Evolutionary conservation across 2,329 filamentous ascomycete species (phyloP), one percentile per base, ranked within the genome.

Genomic region (Fusarium compactum): DNA sequence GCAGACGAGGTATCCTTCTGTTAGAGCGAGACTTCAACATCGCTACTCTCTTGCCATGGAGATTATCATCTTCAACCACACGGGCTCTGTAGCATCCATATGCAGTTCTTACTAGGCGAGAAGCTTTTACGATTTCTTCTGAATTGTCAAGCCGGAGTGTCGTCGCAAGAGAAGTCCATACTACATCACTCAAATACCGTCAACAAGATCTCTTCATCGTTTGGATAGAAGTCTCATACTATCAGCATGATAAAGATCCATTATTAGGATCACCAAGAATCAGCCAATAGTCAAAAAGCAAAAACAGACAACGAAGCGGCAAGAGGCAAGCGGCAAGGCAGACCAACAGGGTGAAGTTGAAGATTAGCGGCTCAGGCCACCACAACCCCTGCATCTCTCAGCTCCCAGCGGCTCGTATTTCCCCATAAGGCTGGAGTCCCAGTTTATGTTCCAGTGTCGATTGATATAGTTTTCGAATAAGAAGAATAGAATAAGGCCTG

Each of bases 61-160:
- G 22, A n/a, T 27, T 15, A 14, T 27, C 24, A 27, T 10, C 25
- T 10, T 27, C 8, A 10, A 27, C 10, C 8, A 3, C 25, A 27
- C 25, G 4, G 4, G 8, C 25, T 27, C 9, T 27, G 4, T 7
- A 3, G 10, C 2, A 27, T 9, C 25, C 10, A 10, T 27, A 27
- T 27, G 10, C 9, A 27, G 7, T 10, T 27, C 25, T 27, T 10
- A 18, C 8, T 5, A 34, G 4, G 15, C 10, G 15, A 18, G 32
- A 38, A 18, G 32, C 3, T 18, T 38, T 16, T n/a, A n/a, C 9
- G 16, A 6, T 0, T 11, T n/a, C 0, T 4, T 9, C 4, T 6
- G 9, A 38, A 5, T 24, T 18, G 8, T 44, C 20, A 22, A 16
- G 8, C n/a, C n/a, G n/a, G n/a, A n/a, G n/a, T n/a, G n/a, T n/a